phyloP scores from a whole-genome alignment of 495 filamentous ascomycete species.

The Lepidopterella palustris region DNA sequence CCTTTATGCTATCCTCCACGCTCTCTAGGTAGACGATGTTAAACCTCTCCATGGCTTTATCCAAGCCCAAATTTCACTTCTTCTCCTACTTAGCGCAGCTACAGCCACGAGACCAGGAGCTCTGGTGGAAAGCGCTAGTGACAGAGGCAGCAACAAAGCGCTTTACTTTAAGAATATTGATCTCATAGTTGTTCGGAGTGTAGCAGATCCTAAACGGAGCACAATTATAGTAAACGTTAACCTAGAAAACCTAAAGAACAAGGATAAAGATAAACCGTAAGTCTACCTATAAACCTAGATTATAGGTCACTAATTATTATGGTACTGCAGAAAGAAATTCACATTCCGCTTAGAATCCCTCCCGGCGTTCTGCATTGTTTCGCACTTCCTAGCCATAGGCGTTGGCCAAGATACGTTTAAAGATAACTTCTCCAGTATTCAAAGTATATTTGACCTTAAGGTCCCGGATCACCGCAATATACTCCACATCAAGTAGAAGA shows the following conservation, averaged over 20 bases:
- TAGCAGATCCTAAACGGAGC: not conserved
- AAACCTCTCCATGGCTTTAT: constrained; percentile 11
- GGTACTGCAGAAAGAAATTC: constrained; percentile 18
- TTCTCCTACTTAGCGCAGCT: constrained; percentile 11
- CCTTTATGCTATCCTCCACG: constrained; percentile 14
- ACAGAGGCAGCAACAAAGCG: constrained; percentile 8
- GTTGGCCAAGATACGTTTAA: constrained; percentile 9
- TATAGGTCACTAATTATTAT: not conserved
- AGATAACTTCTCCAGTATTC: constrained; percentile 8
- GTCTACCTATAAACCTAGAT: not conserved
- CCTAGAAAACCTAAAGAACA: constrained; percentile 14
- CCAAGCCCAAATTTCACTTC: constrained; percentile 9
- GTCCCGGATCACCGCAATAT: constrained; percentile 8
- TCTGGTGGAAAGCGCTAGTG: constrained; percentile 5
- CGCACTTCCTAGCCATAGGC: constrained; percentile 3
- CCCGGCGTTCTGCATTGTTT: constrained; percentile 15
- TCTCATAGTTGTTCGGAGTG: constrained; percentile 2
- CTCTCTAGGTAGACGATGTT: constrained; percentile 7
- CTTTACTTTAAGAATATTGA: constrained; percentile 14
- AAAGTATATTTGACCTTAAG: constrained; percentile 18
- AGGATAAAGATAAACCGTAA: constrained; percentile 7
- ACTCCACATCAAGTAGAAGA: constrained; percentile 13
- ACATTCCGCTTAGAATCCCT: constrained; percentile 17
- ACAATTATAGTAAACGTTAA: constrained; percentile 12
- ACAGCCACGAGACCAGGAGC: constrained; percentile 11